Evolutionary conservation across 1,139 yeast species (phyloP).

Genomic region (Lodderomyces parapsilosis): DNA sequence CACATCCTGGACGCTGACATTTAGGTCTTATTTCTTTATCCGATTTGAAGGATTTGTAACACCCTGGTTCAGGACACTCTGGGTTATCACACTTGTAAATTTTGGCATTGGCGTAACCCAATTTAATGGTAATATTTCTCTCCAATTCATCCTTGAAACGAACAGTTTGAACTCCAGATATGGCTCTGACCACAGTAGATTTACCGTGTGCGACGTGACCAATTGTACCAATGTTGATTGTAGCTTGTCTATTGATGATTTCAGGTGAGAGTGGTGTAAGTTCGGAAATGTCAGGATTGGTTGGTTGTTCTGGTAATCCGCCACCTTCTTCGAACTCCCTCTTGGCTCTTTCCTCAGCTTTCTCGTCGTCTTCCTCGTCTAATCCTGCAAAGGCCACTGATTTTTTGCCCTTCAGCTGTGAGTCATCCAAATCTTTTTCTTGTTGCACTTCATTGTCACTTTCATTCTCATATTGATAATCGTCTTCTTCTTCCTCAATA

Average conservation of each 20-base stretch:
- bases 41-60: slow-evolving; percentile 91
- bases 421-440: slow-evolving; percentile 25
- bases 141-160: slow-evolving; percentile 98
- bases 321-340: slow-evolving; percentile 97
- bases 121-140: slow-evolving; percentile 97
- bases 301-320: slow-evolving; percentile 95
- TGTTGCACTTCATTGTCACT: slow-evolving; percentile 51
- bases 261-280: slow-evolving; percentile 90
- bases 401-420: slow-evolving; percentile 54
- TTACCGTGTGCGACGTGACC: slow-evolving; percentile 98
- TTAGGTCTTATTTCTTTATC: slow-evolving; percentile 94
- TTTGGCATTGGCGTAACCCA: slow-evolving; percentile 98
- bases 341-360: slow-evolving; percentile 58
- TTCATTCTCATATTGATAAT: slow-evolving; percentile 43
- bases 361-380: slow-evolving; percentile 68
- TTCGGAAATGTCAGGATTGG: slow-evolving; percentile 72
- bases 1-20: slow-evolving; percentile 81
- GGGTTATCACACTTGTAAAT: slow-evolving; percentile 90
- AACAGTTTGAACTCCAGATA: slow-evolving; percentile 98
- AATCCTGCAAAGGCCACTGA: slow-evolving; percentile 81
- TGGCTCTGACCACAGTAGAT: slow-evolving; percentile 97
- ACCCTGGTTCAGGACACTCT: slow-evolving; percentile 89
- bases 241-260: slow-evolving; percentile 97
- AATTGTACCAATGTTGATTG: slow-evolving; percentile 97
- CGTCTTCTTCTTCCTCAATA: slow-evolving; percentile 42